A percentile compares a stretch with the other conserved stretches of the same genome.
phyloP scores from a whole-genome alignment of 371 early-diverging fungal genomes.

The Rhizopus delemar region DNA sequence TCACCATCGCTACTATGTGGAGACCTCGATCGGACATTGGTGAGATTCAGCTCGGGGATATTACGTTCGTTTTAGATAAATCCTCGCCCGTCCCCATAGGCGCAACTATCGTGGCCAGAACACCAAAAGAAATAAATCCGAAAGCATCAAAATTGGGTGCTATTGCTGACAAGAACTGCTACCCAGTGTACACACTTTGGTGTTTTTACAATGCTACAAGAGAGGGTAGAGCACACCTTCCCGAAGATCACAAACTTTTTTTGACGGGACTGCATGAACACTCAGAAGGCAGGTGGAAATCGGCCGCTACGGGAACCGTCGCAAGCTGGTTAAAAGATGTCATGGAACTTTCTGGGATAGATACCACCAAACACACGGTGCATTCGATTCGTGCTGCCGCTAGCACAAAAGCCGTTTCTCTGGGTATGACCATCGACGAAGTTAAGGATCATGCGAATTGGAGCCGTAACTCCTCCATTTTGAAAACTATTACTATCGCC shows the following conservation, averaged over 20 bases:
- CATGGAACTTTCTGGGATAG: slow-evolving; percentile 12
- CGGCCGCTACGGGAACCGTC: not conserved
- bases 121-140: slow-evolving; percentile 20
- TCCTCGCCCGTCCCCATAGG: not conserved
- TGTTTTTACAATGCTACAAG: slow-evolving; percentile 10
- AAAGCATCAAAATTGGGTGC: slow-evolving; percentile 13
- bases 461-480: slow-evolving; percentile 8
- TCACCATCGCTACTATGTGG: slow-evolving; percentile 19
- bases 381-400: slow-evolving; percentile 10
- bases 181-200: slow-evolving; percentile 7
- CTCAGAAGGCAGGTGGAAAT: too few species aligned
- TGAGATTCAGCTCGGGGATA: slow-evolving; percentile 17
- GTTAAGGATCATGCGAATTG: slow-evolving; percentile 10
- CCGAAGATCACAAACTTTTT: slow-evolving; percentile 8
- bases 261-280: not conserved
- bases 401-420: slow-evolving; percentile 1
- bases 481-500: slow-evolving; percentile 8
- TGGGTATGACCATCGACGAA: not conserved
- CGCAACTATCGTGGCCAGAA: slow-evolving; percentile 6
- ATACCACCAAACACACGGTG: not conserved
- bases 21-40: slow-evolving; percentile 22
- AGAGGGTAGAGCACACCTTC: not conserved
- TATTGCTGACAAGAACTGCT: slow-evolving; percentile 4
- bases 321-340: slow-evolving; percentile 9
- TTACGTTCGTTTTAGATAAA: not conserved